phyloP scores from a whole-genome alignment of 2,329 filamentous ascomycete genomes.

The Thielaviopsis punctulata region DNA sequence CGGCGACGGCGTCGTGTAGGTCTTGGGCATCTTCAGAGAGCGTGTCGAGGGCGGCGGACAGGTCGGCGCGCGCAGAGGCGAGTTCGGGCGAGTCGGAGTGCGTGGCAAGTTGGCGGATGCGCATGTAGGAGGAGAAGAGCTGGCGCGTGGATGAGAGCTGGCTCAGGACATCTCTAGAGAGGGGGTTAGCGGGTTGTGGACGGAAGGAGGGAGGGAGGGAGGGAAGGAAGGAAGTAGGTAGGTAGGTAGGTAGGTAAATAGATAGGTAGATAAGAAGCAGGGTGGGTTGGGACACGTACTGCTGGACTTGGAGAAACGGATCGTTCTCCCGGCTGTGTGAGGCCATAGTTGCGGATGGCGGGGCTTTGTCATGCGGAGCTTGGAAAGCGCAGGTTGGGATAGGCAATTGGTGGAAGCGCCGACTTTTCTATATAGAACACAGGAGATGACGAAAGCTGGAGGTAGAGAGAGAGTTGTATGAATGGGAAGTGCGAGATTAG shows the following conservation, averaged over 20 bases:
- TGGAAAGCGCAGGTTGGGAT: background rate
- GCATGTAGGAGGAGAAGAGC: slow-evolving; percentile 85
- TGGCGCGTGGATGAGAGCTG: slow-evolving; percentile 68
- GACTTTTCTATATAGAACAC: no score
- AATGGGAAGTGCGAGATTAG: background rate
- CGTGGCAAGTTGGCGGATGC: slow-evolving; percentile 74
- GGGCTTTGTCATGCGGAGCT: slow-evolving; percentile 4
- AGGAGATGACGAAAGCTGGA: background rate
- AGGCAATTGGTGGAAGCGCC: background rate
- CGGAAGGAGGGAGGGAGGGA: background rate
- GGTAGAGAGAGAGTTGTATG: background rate
- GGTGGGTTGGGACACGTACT: slow-evolving; percentile 27
- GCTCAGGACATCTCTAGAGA: slow-evolving; percentile 62
- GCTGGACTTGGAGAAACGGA: slow-evolving; percentile 56
- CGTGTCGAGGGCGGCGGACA: slow-evolving; percentile 45
- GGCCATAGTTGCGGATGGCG: slow-evolving; percentile 35
- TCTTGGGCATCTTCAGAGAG: slow-evolving; percentile 76
- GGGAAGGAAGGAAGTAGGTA: background rate
- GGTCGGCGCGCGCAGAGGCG: slow-evolving; percentile 54
- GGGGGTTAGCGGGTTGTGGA: slow-evolving; percentile 6
- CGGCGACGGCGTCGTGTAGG: slow-evolving; percentile 70
- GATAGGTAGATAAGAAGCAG: background rate
- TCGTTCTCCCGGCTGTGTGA: slow-evolving; percentile 50
- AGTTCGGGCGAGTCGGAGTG: slow-evolving; percentile 66
- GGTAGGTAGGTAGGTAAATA: background rate